Conservation (phyloP, 1,139 yeast species). For the Yamadazyma oceani region DNA sequence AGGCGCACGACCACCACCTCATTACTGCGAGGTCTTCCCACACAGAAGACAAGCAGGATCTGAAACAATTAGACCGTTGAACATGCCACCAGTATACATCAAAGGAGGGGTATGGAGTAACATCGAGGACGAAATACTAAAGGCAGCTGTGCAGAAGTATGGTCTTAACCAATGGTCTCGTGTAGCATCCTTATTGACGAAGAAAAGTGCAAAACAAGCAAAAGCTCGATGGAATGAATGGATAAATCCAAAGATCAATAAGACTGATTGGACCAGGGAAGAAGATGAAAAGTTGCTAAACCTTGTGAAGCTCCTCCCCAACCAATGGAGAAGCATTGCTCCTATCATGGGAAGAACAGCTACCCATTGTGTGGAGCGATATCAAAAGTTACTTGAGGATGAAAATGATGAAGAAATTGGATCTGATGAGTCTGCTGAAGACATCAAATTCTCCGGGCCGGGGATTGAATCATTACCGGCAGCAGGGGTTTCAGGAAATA, state of each 20-base stretch:
- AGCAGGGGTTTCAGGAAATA: slow-evolving; percentile 24
- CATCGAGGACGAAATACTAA: slow-evolving; percentile 84
- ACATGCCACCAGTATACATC: slow-evolving; percentile 66
- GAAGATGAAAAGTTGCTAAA: slow-evolving; percentile 76
- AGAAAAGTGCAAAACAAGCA: slow-evolving; percentile 89
- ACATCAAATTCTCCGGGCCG: slow-evolving; percentile 47
- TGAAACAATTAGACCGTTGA: no score
- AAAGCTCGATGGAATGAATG: slow-evolving; percentile 93
- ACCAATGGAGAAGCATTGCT: slow-evolving; percentile 92
- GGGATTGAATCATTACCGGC: slow-evolving; percentile 56
- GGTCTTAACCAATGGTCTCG: slow-evolving; percentile 96
- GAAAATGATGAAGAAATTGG: slow-evolving; percentile 28
- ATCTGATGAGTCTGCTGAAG: slow-evolving; percentile 26
- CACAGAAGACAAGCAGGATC: no score
- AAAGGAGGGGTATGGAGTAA: slow-evolving; percentile 93
- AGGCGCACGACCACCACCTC: no score
- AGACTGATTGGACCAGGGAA: slow-evolving; percentile 66
- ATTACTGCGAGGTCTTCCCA: no score
- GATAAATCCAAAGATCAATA: slow-evolving; percentile 71
- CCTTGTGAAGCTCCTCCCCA: slow-evolving; percentile 73
- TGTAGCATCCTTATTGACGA: slow-evolving; percentile 80
- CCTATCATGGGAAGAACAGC: slow-evolving; percentile 83
- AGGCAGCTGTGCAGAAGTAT: slow-evolving; percentile 89
- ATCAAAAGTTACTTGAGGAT: slow-evolving; percentile 71
- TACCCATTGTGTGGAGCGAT: slow-evolving; percentile 84